phyloP scores from a whole-genome alignment of 2,329 filamentous ascomycete species.

The Colletotrichum shisoi region DNA sequence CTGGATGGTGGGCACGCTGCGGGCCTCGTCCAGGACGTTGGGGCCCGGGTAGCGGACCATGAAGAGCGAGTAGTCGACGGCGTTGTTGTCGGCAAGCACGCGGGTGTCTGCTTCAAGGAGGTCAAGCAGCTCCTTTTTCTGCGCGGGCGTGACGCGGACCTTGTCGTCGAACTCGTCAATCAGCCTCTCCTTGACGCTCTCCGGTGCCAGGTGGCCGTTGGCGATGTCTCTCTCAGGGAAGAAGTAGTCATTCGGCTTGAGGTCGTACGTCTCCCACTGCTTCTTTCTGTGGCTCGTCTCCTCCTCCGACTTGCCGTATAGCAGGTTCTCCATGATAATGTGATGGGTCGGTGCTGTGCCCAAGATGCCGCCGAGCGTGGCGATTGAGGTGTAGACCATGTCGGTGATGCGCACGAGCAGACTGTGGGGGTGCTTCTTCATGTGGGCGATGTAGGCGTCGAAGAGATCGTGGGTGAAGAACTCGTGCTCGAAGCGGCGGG shows the following conservation, averaged over 20 bases:
- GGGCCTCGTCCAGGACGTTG: constrained; percentile 24
- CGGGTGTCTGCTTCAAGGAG: constrained; percentile 68
- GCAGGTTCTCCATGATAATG: constrained; percentile 79
- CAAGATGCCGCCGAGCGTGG: constrained; percentile 66
- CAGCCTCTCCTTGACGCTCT: constrained; percentile 70
- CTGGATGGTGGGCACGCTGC: constrained; percentile 52
- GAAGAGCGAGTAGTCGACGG: constrained; percentile 79
- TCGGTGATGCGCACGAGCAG: constrained; percentile 76
- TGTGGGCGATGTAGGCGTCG: constrained; percentile 70
- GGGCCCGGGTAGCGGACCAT: constrained; percentile 60
- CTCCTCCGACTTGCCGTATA: constrained; percentile 65
- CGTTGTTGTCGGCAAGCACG: constrained; percentile 68
- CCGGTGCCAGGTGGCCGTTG: constrained; percentile 67
- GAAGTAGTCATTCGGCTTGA: constrained; percentile 79
- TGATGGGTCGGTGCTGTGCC: constrained; percentile 73
- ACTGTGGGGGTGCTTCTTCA: constrained; percentile 66
- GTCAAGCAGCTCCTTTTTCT: constrained; percentile 64
- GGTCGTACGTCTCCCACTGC: constrained; percentile 75
- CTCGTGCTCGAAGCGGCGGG: constrained; percentile 72
- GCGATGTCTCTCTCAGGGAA: constrained; percentile 77
- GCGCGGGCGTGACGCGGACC: constrained; percentile 62
- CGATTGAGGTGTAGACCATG: constrained; percentile 65
- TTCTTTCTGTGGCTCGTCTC: constrained; percentile 46
- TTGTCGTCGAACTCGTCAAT: constrained; percentile 74
- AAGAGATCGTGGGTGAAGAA: constrained; percentile 74